phyloP scores from a whole-genome alignment of 768 basidiomycete genomes.

The Leccinum subgranulosum region DNA sequence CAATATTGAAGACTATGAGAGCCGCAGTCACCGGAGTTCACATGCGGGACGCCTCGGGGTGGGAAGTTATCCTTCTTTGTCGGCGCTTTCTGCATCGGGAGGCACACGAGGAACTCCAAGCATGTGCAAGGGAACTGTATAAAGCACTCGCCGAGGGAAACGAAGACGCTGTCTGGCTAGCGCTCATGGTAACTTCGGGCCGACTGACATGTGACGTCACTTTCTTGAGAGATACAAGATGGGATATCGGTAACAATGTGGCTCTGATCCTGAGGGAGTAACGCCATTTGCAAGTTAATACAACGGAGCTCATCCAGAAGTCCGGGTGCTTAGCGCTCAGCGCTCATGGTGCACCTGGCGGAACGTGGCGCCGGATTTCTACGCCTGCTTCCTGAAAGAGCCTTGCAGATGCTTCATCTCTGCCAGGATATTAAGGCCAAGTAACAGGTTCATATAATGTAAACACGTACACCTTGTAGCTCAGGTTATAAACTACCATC shows the following conservation, averaged over 20 bases:
- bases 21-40: slow-evolving; percentile 65
- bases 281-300: slow-evolving; percentile 17
- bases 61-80: slow-evolving; percentile 78
- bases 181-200: slow-evolving; percentile 53
- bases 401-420: slow-evolving; percentile 77
- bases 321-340: background rate
- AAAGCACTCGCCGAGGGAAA: slow-evolving; percentile 56
- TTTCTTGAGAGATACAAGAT: slow-evolving; percentile 54
- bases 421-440: slow-evolving; percentile 27
- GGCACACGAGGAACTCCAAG: slow-evolving; percentile 74
- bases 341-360: slow-evolving; percentile 31
- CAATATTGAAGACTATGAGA: slow-evolving; percentile 71
- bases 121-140: slow-evolving; percentile 63
- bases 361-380: slow-evolving; percentile 68
- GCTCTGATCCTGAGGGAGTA: slow-evolving; percentile 25
- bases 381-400: slow-evolving; percentile 83
- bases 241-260: slow-evolving; percentile 56
- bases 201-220: slow-evolving; percentile 38
- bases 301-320: background rate
- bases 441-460: background rate
- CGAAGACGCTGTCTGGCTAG: slow-evolving; percentile 83
- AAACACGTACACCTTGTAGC: slow-evolving; percentile 84
- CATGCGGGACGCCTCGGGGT: slow-evolving; percentile 64
- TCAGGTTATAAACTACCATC: slow-evolving; percentile 90
- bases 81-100: slow-evolving; percentile 69